Base-by-base conservation (phyloP, 192 early-diverging fungal genomes). In the Backusella tarrabulga region DNA sequence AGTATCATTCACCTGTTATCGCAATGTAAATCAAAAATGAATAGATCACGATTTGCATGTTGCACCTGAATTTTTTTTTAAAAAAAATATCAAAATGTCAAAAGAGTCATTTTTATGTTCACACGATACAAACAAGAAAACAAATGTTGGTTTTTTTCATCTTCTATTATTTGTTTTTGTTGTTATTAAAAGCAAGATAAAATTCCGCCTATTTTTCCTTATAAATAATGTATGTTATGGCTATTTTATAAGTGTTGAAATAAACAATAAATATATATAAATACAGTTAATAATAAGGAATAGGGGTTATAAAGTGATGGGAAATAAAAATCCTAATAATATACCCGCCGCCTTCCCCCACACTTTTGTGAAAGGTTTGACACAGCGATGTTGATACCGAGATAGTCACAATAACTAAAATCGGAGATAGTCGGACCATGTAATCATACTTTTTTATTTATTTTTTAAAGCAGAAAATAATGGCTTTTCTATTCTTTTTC, bases 361-460 rank as follows among this genome's bases (percentile, higher is more conserved):
- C 54, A 60, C 17, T 60, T 60, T 63, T 63, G 56, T 63, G 56
- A 63, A 29, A 63, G 56, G 56, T 63, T 26, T 63, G 23, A 63
- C 26, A 63, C n/a, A 29, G 11, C 4, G 4, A 63, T 4, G 56
- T 12, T n/a, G 56, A 63, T 21, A 63, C 56, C 56, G 56, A 63
- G 56, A 14, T 26, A 63, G 56, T 63, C 56, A 63, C 56, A 63
- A 4, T 29, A 29, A 63, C 23, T 29, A 29, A 63, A 14, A 63
- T 63, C 56, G 56, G 56, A 63, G 56, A 63, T 63, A 63, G 56
- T 63, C 56, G 56, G 56, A 63, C 56, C 11, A 63, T 26, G n/a
- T 29, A 26, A 26, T 60, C 23, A 50, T 29, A 63, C 54, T 56
- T 56, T 56, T 23, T 3, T 29, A 40, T 40, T 40, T 40, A 40